Evolutionary conservation across 2,329 filamentous ascomycete genomes (phyloP).

Genomic region (Dactylella cylindrospora): DNA sequence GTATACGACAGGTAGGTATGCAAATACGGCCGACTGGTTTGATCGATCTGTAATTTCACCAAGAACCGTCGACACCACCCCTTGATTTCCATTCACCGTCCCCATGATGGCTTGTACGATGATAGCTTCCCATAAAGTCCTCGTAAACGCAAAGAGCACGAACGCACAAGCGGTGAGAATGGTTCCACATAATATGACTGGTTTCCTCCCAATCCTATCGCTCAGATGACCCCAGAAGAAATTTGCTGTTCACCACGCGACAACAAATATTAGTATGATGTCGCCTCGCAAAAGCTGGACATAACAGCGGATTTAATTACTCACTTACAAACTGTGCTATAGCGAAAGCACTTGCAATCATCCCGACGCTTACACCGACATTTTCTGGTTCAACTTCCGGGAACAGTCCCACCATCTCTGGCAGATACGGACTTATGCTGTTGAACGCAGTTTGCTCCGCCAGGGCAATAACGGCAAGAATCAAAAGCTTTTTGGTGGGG

Average conservation of each 20-base stretch:
- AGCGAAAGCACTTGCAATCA: constrained; percentile 87
- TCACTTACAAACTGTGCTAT: constrained; percentile 77
- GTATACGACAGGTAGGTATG: constrained; percentile 94
- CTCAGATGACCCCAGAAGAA: constrained; percentile 87
- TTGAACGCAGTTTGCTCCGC: constrained; percentile 96
- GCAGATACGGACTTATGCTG: constrained; percentile 91
- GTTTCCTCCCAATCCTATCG: constrained; percentile 76
- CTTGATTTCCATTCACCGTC: constrained; percentile 78
- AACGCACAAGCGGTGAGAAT: constrained; percentile 81
- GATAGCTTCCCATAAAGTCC: constrained; percentile 77
- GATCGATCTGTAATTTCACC: constrained; percentile 93
- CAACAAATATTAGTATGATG: neutral
- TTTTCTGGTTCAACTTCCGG: constrained; percentile 71
- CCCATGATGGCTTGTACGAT: constrained; percentile 88
- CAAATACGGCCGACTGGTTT: constrained; percentile 91
- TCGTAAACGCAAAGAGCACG: constrained; percentile 81
- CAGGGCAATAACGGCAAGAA: constrained; percentile 84
- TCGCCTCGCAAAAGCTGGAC: neutral
- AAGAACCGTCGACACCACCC: constrained; percentile 86
- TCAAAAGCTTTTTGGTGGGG: constrained; percentile 76
- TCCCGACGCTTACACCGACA: constrained; percentile 83
- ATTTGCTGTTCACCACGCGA: constrained; percentile 59
- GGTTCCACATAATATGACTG: constrained; percentile 78
- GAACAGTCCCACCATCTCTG: constrained; percentile 85
- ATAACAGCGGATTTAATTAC: constrained; percentile 1